Base-by-base conservation (phyloP, 1,284 basidiomycete genomes). In the Pseudozyma thailandica region DNA sequence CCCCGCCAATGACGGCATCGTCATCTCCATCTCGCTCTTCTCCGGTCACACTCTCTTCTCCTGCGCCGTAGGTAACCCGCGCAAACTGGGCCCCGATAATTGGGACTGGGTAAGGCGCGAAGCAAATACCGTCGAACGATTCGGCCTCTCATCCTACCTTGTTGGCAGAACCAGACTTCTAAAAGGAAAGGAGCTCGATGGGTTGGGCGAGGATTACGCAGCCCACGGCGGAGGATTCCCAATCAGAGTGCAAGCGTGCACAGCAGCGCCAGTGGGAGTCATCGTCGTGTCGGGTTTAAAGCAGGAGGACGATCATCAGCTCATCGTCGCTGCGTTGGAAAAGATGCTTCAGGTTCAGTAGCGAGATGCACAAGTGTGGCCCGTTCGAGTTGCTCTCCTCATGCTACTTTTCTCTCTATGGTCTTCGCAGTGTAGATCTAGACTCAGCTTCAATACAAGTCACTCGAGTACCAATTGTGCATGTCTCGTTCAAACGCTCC, bases 171-270 rank as follows among this genome's bases (percentile, higher is more conserved):
- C 49, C 16, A 28, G 72, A 4, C 16, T 71, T 16, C 26, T 50
- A 12, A 64, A 66, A 33, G 59, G 63, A n/a, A 66, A 68, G 18
- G 53, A 61, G 23, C 44, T 75, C 6, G 66, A 75, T 37, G 62
- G 64, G 3, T 38, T 75, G n/a, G 74, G 74, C 10, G 26, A 45
- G 5, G 72, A 74, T 12, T 74, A 64, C 23, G 74, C 74, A 15
- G 74, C 74, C 2, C 74, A 77, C 25, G 74, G 74, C 4, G 74
- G 74, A 13, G 72, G 52, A 1, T 75, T 72, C 28, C 72, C 74
- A 1, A 55, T 75, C 45, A 38, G 50, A 20, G 38, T 77, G 26
- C 37, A 50, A n/a, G 57, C 52, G 0, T 23, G 45, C 16, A 38
- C 41, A 13, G 48, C 54, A 0, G 72, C 52, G 2, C 70, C 70